Conservation (phyloP, 2,329 filamentous ascomycete genomes). For the Exophiala bonariae region DNA sequence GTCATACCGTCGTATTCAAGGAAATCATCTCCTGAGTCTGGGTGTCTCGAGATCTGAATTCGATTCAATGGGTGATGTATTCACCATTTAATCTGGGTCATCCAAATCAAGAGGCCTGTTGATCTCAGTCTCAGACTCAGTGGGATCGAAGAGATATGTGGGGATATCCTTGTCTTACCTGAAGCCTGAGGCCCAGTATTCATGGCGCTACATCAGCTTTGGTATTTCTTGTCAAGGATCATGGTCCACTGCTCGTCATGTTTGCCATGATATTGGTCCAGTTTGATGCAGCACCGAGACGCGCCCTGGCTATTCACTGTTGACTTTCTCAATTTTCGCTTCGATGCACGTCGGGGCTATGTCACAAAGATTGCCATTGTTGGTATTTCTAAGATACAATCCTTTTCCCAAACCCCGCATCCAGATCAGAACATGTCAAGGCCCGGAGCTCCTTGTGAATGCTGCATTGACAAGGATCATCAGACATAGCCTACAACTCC, state of each 20-base stretch:
- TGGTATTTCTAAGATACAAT: constrained; percentile 4
- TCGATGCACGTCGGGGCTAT: constrained; percentile 15
- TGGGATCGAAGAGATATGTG: too few relatives aligned
- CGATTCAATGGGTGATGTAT: too few relatives aligned
- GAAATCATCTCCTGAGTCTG: constrained; percentile 2
- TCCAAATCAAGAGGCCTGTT: too few relatives aligned
- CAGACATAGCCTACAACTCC: constrained; percentile 10
- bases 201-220: too few relatives aligned
- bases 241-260: too few relatives aligned
- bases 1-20: neutral
- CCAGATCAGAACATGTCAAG: constrained; percentile 6
- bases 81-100: too few relatives aligned
- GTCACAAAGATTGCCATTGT: constrained; percentile 1
- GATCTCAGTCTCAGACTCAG: too few relatives aligned
- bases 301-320: neutral
- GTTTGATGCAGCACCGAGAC: neutral
- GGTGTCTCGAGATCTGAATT: neutral
- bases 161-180: too few relatives aligned
- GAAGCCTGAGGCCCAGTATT: too few relatives aligned
- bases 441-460: neutral
- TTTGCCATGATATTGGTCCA: neutral
- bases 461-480: constrained; percentile 12
- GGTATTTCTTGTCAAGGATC: too few relatives aligned
- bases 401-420: constrained; percentile 20
- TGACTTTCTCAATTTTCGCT: constrained; percentile 9